Evolutionary conservation across 768 basidiomycete species (phyloP).

Genomic region (Psilocybe cyanescens): DNA sequence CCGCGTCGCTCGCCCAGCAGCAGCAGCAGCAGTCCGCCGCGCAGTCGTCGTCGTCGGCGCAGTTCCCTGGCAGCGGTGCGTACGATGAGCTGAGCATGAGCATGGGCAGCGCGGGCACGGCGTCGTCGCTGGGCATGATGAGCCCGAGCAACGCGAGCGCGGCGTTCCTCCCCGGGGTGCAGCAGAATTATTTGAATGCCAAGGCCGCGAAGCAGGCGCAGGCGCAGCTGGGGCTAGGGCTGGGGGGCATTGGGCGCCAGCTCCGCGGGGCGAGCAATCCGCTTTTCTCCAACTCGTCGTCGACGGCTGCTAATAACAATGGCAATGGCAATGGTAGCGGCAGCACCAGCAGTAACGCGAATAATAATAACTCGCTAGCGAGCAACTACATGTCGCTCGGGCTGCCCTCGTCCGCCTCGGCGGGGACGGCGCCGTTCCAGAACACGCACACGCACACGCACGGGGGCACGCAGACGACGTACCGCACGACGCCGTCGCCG

Average conservation of each 20-base stretch:
- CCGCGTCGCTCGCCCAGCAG: not conserved
- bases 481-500: slow-evolving; percentile 45
- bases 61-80: slow-evolving; percentile 26
- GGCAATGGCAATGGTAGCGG: not conserved
- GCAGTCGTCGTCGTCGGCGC: too few species aligned
- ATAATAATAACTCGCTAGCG: slow-evolving; percentile 24
- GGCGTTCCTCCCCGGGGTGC: slow-evolving; percentile 77
- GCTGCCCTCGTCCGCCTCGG: slow-evolving; percentile 34
- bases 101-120: slow-evolving; percentile 32
- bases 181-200: slow-evolving; percentile 63
- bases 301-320: too few species aligned
- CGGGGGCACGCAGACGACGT: slow-evolving; percentile 39
- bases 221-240: slow-evolving; percentile 29
- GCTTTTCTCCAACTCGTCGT: slow-evolving; percentile 17
- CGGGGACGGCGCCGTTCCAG: slow-evolving; percentile 32
- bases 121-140: slow-evolving; percentile 40
- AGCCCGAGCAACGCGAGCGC: slow-evolving; percentile 81
- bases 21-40: not conserved
- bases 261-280: slow-evolving; percentile 36
- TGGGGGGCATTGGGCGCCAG: slow-evolving; percentile 33
- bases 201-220: slow-evolving; percentile 39
- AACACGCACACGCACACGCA: slow-evolving; percentile 46
- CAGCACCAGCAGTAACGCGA: not conserved
- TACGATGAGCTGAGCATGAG: slow-evolving; percentile 33
- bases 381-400: slow-evolving; percentile 34